Evolutionary conservation across 2,329 filamentous ascomycete genomes (phyloP).

Genomic region (Amylocarpus encephaloides): DNA sequence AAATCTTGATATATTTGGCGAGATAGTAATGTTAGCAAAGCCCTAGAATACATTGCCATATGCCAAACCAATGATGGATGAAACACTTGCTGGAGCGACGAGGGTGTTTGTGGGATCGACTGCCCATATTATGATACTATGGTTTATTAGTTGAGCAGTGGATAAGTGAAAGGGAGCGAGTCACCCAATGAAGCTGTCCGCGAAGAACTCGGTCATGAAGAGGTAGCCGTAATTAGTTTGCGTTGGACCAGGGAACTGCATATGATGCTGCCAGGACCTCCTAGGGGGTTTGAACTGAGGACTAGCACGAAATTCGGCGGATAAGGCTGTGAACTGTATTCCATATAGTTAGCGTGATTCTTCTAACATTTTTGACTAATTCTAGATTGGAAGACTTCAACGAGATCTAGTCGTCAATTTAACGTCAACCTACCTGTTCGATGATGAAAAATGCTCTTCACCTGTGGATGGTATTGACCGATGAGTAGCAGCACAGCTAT

Average conservation of each 20-base stretch:
- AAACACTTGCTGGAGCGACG: conserved; percentile 39
- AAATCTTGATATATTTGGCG: conserved; percentile 50
- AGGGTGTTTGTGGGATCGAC: conserved; percentile 54
- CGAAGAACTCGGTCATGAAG: conserved; percentile 54
- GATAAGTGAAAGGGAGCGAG: background rate
- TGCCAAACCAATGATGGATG: conserved; percentile 49
- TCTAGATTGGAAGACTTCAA: too few species aligned
- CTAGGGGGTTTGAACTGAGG: conserved; percentile 37
- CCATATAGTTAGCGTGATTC: too few species aligned
- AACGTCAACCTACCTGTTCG: too few species aligned
- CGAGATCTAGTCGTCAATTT: too few species aligned
- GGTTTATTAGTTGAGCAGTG: conserved; percentile 1
- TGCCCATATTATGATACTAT: conserved; percentile 49
- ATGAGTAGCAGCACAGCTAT: conserved; percentile 48
- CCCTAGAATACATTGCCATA: conserved; percentile 44
- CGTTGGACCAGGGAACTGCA: conserved; percentile 43
- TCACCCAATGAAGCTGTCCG: conserved; percentile 45
- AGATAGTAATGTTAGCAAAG: conserved; percentile 48
- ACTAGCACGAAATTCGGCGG: conserved; percentile 25
- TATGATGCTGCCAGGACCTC: conserved; percentile 48
- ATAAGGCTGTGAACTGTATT: conserved; percentile 27
- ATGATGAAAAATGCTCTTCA: conserved; percentile 24
- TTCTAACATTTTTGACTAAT: too few species aligned
- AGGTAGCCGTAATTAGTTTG: conserved; percentile 50
- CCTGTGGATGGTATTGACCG: conserved; percentile 49